Evolutionary conservation across 495 filamentous ascomycete genomes (phyloP), one percentile per base, ranked within the genome.

Genomic region (Endocarpon pusillum): DNA sequence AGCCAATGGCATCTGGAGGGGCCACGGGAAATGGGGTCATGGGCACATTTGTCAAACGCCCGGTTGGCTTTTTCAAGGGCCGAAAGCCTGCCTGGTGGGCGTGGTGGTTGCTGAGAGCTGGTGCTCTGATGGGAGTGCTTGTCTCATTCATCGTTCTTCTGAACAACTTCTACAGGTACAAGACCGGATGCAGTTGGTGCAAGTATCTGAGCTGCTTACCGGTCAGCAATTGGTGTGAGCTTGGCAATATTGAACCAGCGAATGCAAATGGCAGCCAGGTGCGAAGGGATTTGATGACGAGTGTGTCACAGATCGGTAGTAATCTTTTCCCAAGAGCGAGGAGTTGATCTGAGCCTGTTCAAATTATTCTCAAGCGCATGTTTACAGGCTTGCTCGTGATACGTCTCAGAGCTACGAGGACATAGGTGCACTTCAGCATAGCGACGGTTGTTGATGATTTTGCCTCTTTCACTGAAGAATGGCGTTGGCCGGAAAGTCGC

Each of bases 61-160:
- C 82, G 0, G 44, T 85, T 1, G 69, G 67, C 2, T 94, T 94
- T 55, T 94, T 97, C 63, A 83, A 81, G 51, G 83, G 81, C 15
- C 66, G 89, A 3, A 92, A 87, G 52, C 78, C 81, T 17, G 57
- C 91, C 1, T 97, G 89, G 89, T 97, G 89, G 89, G 78, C 59
- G 7, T 97, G 91, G 86, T 97, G 89, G 89, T 54, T 94, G 16
- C 67, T 94, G 10, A 66, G 89, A 7, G 79, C 71, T 6, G 83
- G 66, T 4, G 78, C 78, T n/a, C 55, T 96, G 35, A 69, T 91
- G 5, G 70, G 71, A 10, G 75, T 84, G 2, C 51, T 89, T 3
- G 62, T 92, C 33, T 75, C 74, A 3, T 89, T 94, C 45, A 82
- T 94, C 43, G 50, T 92, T 24, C 58, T 96, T 28, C 55, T 94